These are phyloP conservation scores for Begonia fuchsioides DNA, from an alignment of 306 rosid genomes.

Conservation along the genomic window DNA sequence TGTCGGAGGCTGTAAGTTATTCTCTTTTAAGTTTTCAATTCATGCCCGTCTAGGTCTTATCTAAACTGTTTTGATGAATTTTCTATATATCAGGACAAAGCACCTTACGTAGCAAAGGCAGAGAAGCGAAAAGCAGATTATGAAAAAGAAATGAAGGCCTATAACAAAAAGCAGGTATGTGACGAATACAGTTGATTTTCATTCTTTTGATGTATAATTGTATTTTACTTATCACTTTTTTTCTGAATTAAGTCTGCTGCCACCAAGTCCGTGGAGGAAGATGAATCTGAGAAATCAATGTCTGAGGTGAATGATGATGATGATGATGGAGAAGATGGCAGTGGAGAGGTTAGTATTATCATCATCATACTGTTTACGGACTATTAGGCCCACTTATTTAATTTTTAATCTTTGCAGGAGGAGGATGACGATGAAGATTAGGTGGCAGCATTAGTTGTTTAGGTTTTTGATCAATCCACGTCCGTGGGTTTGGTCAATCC, in stretches of 20 bases:
- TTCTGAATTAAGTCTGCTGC: slow-evolving; percentile 44
- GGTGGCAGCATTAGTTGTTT: slow-evolving; percentile 19
- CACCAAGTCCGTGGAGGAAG: slow-evolving; percentile 45
- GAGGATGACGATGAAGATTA: slow-evolving; percentile 74
- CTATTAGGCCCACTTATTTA: neutral
- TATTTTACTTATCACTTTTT: neutral
- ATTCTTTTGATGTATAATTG: neutral
- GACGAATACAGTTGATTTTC: neutral
- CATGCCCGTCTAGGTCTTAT: neutral
- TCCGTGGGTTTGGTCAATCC: slow-evolving; percentile 24
- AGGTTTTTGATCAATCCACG: slow-evolving; percentile 28
- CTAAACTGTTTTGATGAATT: too few species aligned
- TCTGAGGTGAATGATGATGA: slow-evolving; percentile 87
- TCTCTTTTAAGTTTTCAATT: neutral
- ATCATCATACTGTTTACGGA: too few species aligned
- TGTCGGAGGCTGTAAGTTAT: slow-evolving; percentile 56
- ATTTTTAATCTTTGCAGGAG: slow-evolving; percentile 25
- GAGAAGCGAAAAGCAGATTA: slow-evolving; percentile 69
- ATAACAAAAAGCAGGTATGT: slow-evolving; percentile 61
- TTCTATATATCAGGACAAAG: slow-evolving; percentile 43
- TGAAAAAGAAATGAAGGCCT: slow-evolving; percentile 66
- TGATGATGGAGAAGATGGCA: slow-evolving; percentile 62
- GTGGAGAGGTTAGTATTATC: slow-evolving; percentile 38
- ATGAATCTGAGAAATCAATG: slow-evolving; percentile 54
- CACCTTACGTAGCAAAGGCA: slow-evolving; percentile 58